Base-by-base conservation (phyloP, 2,329 filamentous ascomycete species). In the Fusarium nematophilum region DNA sequence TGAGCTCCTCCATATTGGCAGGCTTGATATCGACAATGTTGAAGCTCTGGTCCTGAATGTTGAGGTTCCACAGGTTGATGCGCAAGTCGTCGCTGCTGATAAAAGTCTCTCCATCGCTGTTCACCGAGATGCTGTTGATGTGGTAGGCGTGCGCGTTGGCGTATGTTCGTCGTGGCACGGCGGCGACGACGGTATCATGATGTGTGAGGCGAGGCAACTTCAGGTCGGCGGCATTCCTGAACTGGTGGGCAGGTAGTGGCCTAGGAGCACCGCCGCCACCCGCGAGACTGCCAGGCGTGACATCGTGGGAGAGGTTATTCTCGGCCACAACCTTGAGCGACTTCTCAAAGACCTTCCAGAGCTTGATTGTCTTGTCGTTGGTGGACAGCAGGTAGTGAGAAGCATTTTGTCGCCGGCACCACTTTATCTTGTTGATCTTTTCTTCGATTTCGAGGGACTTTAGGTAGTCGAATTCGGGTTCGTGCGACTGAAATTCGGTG, bases 351-450 rank as follows among this genome's bases (percentile, higher is more conserved):
- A 99, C 94, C 78, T 99, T 99, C 95, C 95, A 99, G 67, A 99
- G 83, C 83, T 99, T 99, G 85, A 99, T 99, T 34, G 95, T 99
- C 84, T 99, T 99, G 83, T 99, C 95, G 76, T 99, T 99, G 70
- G 95, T 99, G 36, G 95, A 98, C 53, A 99, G 87, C 46, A 99
- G 87, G 78, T 97, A 99, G 81, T 99, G 95, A 51, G 95, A 98
- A 59, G 94, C 91, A 83, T 99, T 99, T 79, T 98, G 94, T 79
- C 95, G 90, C 74, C 91, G 89, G 78, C 95, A 99, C 95, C 95
- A 99, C 79, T 98, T 99, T 81, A 99, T 99, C 84, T 99, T 99
- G 86, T 99, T 99, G 85, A 99, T 99, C 83, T 99, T 99, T 80
- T 99, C 95, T 84, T 99, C 95, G 73, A 99, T 99, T 79, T 99